These are phyloP conservation scores for Rhynchospora breviuscula DNA, from an alignment of 176 grass and related monocot genomes.

Conservation along the genomic window DNA sequence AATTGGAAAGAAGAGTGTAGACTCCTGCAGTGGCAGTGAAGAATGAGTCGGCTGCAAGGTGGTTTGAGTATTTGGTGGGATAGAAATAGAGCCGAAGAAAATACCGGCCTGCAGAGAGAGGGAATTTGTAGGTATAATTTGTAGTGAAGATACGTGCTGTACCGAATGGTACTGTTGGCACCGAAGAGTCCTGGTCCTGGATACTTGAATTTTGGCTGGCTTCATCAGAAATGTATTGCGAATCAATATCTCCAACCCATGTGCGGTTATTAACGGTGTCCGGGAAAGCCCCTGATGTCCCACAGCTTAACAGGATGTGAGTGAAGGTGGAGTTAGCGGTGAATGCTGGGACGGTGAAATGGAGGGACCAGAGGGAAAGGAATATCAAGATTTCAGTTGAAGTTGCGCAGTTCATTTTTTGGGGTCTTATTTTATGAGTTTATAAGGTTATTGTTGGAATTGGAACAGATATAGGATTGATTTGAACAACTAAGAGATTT, in stretches of 20 bases:
- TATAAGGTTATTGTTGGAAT: background rate
- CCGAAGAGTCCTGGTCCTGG: conserved; percentile 6
- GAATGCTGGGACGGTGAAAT: background rate
- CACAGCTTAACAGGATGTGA: conserved; percentile 35
- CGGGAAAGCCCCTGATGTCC: background rate
- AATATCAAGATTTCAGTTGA: conserved; percentile 21
- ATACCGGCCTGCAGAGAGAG: conserved; percentile 37
- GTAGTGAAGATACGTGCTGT: conserved; percentile 51
- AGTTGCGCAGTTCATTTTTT: background rate
- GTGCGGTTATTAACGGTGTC: background rate
- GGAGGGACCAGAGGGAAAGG: conserved; percentile 10
- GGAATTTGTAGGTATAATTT: conserved; percentile 58
- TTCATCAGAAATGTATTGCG: conserved; percentile 40
- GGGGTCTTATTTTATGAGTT: background rate
- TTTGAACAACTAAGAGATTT: background rate
- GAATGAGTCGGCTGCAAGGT: conserved; percentile 15
- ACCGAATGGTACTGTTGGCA: conserved; percentile 17
- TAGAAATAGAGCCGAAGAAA: conserved; percentile 85
- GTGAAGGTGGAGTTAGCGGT: conserved; percentile 15
- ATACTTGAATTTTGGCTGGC: background rate
- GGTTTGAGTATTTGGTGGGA: conserved; percentile 22
- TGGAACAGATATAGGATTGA: background rate
- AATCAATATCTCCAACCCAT: conserved; percentile 42
- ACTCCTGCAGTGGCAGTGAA: conserved; percentile 34
- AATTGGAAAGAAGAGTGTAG: conserved; percentile 37